Conservation (phyloP, 495 filamentous ascomycete genomes). For the Lepidopterella palustris region DNA sequence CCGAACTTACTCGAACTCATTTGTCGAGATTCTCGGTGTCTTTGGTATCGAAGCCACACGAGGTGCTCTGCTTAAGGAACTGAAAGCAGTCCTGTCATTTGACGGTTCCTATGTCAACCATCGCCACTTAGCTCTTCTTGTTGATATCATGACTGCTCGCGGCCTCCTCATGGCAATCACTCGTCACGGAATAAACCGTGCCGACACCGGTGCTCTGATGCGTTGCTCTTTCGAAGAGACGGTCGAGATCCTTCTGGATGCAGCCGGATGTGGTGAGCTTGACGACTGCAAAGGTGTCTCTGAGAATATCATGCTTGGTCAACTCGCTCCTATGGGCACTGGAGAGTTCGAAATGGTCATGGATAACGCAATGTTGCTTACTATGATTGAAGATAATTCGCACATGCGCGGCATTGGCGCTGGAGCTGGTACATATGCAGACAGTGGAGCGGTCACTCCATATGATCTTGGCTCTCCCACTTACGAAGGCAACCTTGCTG, state of each 20-base stretch:
- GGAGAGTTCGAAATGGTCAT: conserved; percentile 88
- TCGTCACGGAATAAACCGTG: conserved; percentile 95
- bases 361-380: conserved; percentile 91
- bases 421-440: conserved; percentile 58
- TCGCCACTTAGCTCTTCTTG: conserved; percentile 89
- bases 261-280: conserved; percentile 85
- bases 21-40: conserved; percentile 85
- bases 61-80: conserved; percentile 73
- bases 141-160: conserved; percentile 96
- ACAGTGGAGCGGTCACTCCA: conserved; percentile 84
- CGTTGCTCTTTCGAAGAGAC: conserved; percentile 99
- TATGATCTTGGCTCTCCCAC: conserved; percentile 90
- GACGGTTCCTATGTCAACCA: conserved; percentile 99
- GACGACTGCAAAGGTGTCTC: conserved; percentile 97
- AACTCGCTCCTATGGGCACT: conserved; percentile 92
- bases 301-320: conserved; percentile 97
- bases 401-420: conserved; percentile 66
- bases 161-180: conserved; percentile 92
- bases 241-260: conserved; percentile 94
- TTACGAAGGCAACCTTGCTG: conserved; percentile 68
- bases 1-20: conserved; percentile 91
- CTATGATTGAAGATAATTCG: conserved; percentile 83
- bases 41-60: conserved; percentile 96
- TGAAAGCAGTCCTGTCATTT: conserved; percentile 87
- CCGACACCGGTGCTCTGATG: conserved; percentile 97